phyloP scores from a whole-genome alignment of 2,329 filamentous ascomycete species.

The Pestalotiopsis sp. region DNA sequence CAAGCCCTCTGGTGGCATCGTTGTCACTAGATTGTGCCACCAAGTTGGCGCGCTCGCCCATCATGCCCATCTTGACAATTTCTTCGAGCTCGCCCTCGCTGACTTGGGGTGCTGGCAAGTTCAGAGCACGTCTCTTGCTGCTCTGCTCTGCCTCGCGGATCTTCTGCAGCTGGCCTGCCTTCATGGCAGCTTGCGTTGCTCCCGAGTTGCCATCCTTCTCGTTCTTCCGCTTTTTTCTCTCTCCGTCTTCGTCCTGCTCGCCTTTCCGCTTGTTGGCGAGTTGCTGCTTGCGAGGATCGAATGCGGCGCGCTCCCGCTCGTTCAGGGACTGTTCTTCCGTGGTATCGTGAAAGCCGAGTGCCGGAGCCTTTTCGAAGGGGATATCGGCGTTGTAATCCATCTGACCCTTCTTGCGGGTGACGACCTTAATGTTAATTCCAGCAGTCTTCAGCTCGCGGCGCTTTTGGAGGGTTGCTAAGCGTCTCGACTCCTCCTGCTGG shows the following conservation, averaged over 20 bases:
- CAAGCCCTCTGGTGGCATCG: slow-evolving; percentile 78
- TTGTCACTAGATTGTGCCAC: slow-evolving; percentile 80
- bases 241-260: slow-evolving; percentile 80
- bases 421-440: slow-evolving; percentile 96
- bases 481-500: slow-evolving; percentile 90
- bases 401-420: slow-evolving; percentile 87
- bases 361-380: slow-evolving; percentile 91
- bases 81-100: slow-evolving; percentile 92
- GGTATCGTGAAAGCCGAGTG: slow-evolving; percentile 91
- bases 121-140: slow-evolving; percentile 85
- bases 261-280: slow-evolving; percentile 91
- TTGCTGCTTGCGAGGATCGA: slow-evolving; percentile 92
- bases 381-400: slow-evolving; percentile 99
- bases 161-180: slow-evolving; percentile 91
- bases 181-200: slow-evolving; percentile 83
- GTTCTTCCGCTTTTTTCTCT: slow-evolving; percentile 83
- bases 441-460: slow-evolving; percentile 94
- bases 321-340: slow-evolving; percentile 78
- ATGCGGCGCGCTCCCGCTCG: slow-evolving; percentile 79
- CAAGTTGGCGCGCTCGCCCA: slow-evolving; percentile 81
- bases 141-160: slow-evolving; percentile 96
- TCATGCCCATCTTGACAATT: slow-evolving; percentile 98
- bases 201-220: slow-evolving; percentile 81
- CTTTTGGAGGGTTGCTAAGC: slow-evolving; percentile 90
- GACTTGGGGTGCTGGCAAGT: slow-evolving; percentile 86